Conservation (phyloP, 192 early-diverging fungal species). For the Backusella morwellensis region DNA sequence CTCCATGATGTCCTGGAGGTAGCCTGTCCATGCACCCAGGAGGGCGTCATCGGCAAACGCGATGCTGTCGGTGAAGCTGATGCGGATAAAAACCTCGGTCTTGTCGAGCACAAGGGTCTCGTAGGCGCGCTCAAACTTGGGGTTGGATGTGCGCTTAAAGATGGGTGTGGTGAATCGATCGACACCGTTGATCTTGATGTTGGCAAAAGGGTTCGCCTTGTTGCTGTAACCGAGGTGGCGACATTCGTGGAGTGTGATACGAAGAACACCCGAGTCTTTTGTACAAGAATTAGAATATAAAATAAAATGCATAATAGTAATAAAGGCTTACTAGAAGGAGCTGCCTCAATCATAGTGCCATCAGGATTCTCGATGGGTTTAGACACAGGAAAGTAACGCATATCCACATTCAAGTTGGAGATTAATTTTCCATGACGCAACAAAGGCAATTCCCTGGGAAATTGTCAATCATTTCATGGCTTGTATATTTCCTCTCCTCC, state of each 20-base stretch:
- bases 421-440: constrained; percentile 30
- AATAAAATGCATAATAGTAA: neutral
- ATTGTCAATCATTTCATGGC: too few relatives aligned
- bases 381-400: constrained; percentile 43
- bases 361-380: constrained; percentile 34
- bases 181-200: constrained; percentile 48
- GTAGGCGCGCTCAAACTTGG: constrained; percentile 68
- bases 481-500: neutral
- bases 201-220: constrained; percentile 43
- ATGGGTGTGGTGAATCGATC: constrained; percentile 51
- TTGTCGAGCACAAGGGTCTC: constrained; percentile 70
- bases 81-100: constrained; percentile 47
- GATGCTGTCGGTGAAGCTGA: constrained; percentile 58
- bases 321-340: constrained; percentile 49
- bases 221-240: constrained; percentile 41
- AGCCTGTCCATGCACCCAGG: constrained; percentile 36
- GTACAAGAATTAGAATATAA: too few relatives aligned
- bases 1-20: constrained; percentile 37
- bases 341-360: constrained; percentile 39
- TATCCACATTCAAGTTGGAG: constrained; percentile 30
- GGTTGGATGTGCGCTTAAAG: constrained; percentile 69
- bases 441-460: constrained; percentile 23
- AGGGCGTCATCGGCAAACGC: constrained; percentile 43
- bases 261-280: constrained; percentile 55
- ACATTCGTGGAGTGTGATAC: constrained; percentile 57